Percentiles rank a stretch among this genome's conserved stretches.
Conservation (phyloP, 352 stramenopile genomes). For the Thalassiosira exigua region DNA sequence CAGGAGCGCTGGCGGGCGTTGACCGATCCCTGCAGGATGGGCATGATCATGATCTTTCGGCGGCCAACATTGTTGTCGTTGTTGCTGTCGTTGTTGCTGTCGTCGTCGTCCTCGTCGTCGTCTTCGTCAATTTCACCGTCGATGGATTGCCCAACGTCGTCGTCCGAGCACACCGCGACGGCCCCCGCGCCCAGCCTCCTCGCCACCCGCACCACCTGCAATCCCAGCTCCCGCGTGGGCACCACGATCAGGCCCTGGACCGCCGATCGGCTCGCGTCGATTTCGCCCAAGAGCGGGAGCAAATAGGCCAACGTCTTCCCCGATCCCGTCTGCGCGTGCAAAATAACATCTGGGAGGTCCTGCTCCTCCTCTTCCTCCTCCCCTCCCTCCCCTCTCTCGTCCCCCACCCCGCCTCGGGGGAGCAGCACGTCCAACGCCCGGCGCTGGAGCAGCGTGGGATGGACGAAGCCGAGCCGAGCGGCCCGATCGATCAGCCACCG, state of each 20-base stretch:
- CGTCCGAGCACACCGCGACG: background rate
- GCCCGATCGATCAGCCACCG: slow-evolving; percentile 81
- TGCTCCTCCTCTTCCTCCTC: slow-evolving; percentile 4
- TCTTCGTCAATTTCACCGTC: slow-evolving; percentile 13
- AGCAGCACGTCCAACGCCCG: slow-evolving; percentile 78
- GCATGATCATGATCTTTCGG: slow-evolving; percentile 86
- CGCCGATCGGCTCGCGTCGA: slow-evolving; percentile 54
- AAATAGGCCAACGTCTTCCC: slow-evolving; percentile 80
- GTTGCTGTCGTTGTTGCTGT: background rate
- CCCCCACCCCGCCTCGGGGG: background rate
- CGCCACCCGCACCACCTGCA: slow-evolving; percentile 84
- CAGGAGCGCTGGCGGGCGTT: slow-evolving; percentile 83
- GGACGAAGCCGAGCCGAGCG: slow-evolving; percentile 69
- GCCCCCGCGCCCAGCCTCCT: slow-evolving; percentile 63
- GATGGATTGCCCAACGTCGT: background rate
- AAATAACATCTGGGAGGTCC: slow-evolving; percentile 54
- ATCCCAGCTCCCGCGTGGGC: slow-evolving; percentile 83
- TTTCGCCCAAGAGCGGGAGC: slow-evolving; percentile 58
- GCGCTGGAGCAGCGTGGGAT: slow-evolving; percentile 84
- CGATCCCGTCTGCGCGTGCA: slow-evolving; percentile 81
- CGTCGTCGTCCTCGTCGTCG: background rate
- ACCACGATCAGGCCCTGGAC: slow-evolving; percentile 82
- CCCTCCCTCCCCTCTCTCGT: slow-evolving; percentile 5
- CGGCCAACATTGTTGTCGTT: background rate
- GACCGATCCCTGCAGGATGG: slow-evolving; percentile 84